Conservation (phyloP, 75 land plant genomes). For the Chamaecyparis obtusa region DNA sequence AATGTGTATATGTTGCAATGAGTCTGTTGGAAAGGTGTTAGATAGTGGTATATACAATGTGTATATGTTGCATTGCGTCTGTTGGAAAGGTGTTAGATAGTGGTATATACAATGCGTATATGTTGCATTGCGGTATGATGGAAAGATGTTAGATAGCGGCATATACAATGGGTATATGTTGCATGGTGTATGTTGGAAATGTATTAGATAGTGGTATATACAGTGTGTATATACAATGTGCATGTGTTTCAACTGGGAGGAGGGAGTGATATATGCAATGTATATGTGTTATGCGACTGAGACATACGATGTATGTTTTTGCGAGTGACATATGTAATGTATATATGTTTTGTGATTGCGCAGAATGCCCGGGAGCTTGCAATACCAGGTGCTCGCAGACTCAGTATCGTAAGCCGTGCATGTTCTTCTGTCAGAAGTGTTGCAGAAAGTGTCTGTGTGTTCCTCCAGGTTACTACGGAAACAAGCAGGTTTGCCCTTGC, state of each 20-base stretch:
- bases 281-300: too few species aligned
- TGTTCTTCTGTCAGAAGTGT: slow-evolving; percentile 27
- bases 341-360: not conserved
- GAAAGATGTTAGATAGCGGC: too few species aligned
- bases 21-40: too few species aligned
- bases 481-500: slow-evolving; percentile 36
- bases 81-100: too few species aligned
- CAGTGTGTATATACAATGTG: too few species aligned
- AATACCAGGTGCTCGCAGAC: slow-evolving; percentile 24
- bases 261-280: too few species aligned
- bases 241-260: too few species aligned
- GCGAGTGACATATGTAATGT: too few species aligned
- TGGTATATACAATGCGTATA: not conserved
- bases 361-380: slow-evolving; percentile 25
- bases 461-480: slow-evolving; percentile 36
- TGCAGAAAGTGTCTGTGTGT: slow-evolving; percentile 32
- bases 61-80: not conserved
- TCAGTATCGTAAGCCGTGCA: slow-evolving; percentile 21
- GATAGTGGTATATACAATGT: not conserved
- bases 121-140: not conserved
- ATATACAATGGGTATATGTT: not conserved
- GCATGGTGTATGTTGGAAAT: too few species aligned
- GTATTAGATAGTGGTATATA: too few species aligned
- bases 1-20: not conserved
- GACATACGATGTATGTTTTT: too few species aligned